Percentiles rank a stretch among this genome's conserved stretches.
Conservation (phyloP, 257 asterid species). For the Gynochthodes officinalis region DNA sequence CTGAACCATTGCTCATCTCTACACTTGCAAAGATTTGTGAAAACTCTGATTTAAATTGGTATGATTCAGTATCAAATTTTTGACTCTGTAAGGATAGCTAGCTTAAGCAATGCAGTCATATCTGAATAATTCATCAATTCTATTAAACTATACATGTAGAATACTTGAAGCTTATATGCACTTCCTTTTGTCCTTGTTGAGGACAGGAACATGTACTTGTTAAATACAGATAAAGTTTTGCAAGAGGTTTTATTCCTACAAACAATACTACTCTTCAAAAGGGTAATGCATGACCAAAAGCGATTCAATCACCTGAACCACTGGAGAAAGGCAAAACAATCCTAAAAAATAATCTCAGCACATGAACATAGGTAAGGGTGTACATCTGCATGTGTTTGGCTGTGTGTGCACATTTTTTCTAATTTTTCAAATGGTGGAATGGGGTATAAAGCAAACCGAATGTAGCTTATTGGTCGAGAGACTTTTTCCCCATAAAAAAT, state of each 20-base stretch:
- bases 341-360: background rate
- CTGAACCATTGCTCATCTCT: background rate
- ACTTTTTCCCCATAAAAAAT: no score
- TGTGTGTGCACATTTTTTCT: background rate
- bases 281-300: background rate
- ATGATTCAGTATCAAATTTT: background rate
- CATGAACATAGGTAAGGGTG: background rate
- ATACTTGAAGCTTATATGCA: background rate
- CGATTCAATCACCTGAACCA: background rate
- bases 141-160: background rate
- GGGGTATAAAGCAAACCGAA: background rate
- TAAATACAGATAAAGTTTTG: background rate
- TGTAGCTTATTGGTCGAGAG: background rate
- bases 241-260: background rate
- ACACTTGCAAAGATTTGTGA: background rate
- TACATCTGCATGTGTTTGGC: background rate
- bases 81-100: background rate
- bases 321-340: background rate
- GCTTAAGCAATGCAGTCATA: background rate
- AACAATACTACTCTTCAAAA: background rate
- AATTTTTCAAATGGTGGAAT: background rate
- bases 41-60: background rate
- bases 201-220: background rate
- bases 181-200: background rate
- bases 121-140: background rate